phyloP scores from a whole-genome alignment of 306 rosid species.

The Lathyrus tuberosus region DNA sequence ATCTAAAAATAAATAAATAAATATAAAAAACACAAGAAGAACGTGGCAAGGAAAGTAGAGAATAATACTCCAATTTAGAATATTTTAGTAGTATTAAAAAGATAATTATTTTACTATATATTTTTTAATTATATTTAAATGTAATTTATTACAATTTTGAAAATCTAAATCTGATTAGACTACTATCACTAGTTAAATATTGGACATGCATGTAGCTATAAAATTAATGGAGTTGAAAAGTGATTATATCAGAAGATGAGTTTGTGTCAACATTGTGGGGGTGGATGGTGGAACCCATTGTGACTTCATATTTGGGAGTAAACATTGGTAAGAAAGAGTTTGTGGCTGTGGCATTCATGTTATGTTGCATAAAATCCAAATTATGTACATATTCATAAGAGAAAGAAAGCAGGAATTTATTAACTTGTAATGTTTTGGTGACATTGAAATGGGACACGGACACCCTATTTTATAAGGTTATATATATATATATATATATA shows the following conservation, averaged over 20 bases:
- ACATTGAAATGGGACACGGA: too few species aligned
- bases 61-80: too few species aligned
- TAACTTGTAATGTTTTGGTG: not conserved
- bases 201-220: constrained; percentile 6
- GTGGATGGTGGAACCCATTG: constrained; percentile 32
- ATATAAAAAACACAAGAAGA: not conserved
- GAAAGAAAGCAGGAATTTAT: not conserved
- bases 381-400: not conserved
- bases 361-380: constrained; percentile 13
- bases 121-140: too few species aligned
- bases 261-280: constrained; percentile 4
- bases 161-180: too few species aligned
- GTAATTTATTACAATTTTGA: too few species aligned
- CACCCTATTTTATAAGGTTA: too few species aligned
- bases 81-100: too few species aligned
- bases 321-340: not conserved
- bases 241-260: not conserved
- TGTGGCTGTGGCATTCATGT: constrained; percentile 2
- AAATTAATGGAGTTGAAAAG: not conserved
- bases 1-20: not conserved
- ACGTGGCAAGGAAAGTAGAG: not conserved
- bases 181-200: not conserved
- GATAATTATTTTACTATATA: too few species aligned
- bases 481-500: too few species aligned
- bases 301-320: constrained; percentile 11